Evolutionary conservation across 1,284 basidiomycete genomes (phyloP), one percentile per base, ranked within the genome.

Genomic region (Phellopilus nigrolimitatus): DNA sequence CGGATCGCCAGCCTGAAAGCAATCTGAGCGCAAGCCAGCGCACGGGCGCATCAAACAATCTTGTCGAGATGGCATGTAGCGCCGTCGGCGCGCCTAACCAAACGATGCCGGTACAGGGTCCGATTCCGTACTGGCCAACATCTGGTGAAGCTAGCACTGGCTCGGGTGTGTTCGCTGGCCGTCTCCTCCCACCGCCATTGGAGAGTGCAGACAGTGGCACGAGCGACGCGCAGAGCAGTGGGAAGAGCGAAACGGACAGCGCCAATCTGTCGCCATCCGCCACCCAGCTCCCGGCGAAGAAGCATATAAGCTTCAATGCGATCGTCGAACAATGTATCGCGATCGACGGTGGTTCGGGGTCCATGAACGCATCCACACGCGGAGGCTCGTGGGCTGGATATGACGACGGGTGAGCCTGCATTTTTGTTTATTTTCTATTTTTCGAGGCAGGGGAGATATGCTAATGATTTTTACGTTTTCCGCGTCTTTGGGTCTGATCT

Each of bases 321-420:
- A 95, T 95, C 63, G 95, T 99, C 33, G 92, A 98, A 68, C 97
- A 98, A 68, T 94, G 85, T 65, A 95, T 99, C 57, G 90, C 95
- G n/a, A 87, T 99, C 62, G 87, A 89, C 61, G 82, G 84, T 17
- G 40, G 36, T n/a, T 49, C 47, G n/a, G 49, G 13, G 21, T 47
- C 39, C 12, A 9, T 45, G 27, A 42, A 27, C 13, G 47, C 42
- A 61, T 83, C 81, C 0, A 71, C 72, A 56, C 51, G 52, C 21
- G 64, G 65, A 56, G 61, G 64, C 25, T 53, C 57, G 17, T 55
- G 54, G 24, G 56, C 60, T 38, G 59, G 46, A n/a, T 46, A 47
- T 28, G 30, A 45, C 34, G 52, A 54, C 19, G 55, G 51, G 44
- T 56, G 40, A 49, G 52, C 30, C 28, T 49, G 9, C 12, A 4